phyloP scores from a whole-genome alignment of 2,329 filamentous ascomycete species.

The Fusarium miscanthi region DNA sequence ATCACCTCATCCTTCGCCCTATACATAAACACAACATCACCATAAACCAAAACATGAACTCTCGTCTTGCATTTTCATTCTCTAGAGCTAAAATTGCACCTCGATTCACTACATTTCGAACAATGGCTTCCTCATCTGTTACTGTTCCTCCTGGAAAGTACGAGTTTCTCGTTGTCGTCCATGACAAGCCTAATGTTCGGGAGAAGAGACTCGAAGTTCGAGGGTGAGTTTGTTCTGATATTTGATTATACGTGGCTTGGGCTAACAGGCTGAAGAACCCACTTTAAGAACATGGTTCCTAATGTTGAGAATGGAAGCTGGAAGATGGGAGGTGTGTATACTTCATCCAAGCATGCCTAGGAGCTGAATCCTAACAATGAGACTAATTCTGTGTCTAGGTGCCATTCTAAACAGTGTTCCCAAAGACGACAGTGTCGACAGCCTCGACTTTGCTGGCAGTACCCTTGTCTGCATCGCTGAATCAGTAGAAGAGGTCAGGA shows the following conservation, averaged over 20 bases:
- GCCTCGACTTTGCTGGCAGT: conserved; percentile 79
- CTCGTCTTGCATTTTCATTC: conserved; percentile 25
- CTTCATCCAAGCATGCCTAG: not conserved
- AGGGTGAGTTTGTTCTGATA: conserved; percentile 54
- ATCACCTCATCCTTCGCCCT: not conserved
- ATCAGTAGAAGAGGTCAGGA: conserved; percentile 75
- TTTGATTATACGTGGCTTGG: conserved; percentile 2
- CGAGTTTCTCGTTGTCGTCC: conserved; percentile 77
- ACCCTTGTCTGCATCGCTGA: conserved; percentile 74
- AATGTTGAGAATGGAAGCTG: conserved; percentile 65
- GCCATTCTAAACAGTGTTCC: conserved; percentile 75
- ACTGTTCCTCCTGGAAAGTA: conserved; percentile 52
- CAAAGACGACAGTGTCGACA: conserved; percentile 65
- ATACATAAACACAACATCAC: conserved; percentile 14
- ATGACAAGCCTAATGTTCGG: conserved; percentile 70
- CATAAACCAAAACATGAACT: conserved; percentile 18
- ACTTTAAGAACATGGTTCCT: conserved; percentile 67
- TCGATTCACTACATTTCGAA: conserved; percentile 26
- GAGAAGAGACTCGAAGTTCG: conserved; percentile 72
- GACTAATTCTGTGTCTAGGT: conserved; percentile 55
- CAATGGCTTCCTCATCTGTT: conserved; percentile 45
- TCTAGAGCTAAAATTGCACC: conserved; percentile 5
- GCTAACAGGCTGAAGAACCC: conserved; percentile 48
- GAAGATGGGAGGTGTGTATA: conserved; percentile 70
- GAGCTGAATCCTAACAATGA: not conserved